phyloP scores from a whole-genome alignment of 495 filamentous ascomycete species.

The Annulohypoxylon moriforme region DNA sequence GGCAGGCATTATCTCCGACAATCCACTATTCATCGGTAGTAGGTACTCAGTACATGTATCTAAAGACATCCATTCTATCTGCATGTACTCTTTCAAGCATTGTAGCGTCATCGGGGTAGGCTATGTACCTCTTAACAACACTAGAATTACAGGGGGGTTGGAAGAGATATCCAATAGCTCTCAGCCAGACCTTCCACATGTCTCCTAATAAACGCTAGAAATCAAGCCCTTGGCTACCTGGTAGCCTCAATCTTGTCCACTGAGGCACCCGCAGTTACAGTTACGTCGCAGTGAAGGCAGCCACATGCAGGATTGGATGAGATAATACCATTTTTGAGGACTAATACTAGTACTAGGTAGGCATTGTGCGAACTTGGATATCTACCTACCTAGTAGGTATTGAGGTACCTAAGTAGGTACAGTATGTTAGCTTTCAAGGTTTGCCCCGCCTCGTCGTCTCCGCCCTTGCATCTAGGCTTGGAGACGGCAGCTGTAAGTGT shows the following conservation, averaged over 20 bases:
- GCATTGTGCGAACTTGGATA: neutral
- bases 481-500: slow-evolving; percentile 3
- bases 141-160: slow-evolving; percentile 16
- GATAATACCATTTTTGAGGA: too few relatives aligned
- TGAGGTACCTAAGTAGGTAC: neutral
- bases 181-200: slow-evolving; percentile 23
- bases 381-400: neutral
- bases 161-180: slow-evolving; percentile 25
- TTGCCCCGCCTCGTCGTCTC: slow-evolving; percentile 16
- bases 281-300: neutral
- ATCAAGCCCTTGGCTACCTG: neutral
- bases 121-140: slow-evolving; percentile 5
- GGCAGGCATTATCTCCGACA: slow-evolving; percentile 5
- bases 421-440: neutral
- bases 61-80: too few relatives aligned
- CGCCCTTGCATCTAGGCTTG: slow-evolving; percentile 29
- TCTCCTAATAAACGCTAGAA: neutral
- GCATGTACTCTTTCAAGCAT: too few relatives aligned
- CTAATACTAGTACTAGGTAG: neutral
- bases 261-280: slow-evolving; percentile 14
- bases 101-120: slow-evolving; percentile 27
- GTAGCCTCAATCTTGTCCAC: neutral
- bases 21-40: neutral
- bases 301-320: neutral
- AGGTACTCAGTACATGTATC: neutral